Base-by-base conservation (phyloP, 495 filamentous ascomycete genomes). In the Penicillium canescens region DNA sequence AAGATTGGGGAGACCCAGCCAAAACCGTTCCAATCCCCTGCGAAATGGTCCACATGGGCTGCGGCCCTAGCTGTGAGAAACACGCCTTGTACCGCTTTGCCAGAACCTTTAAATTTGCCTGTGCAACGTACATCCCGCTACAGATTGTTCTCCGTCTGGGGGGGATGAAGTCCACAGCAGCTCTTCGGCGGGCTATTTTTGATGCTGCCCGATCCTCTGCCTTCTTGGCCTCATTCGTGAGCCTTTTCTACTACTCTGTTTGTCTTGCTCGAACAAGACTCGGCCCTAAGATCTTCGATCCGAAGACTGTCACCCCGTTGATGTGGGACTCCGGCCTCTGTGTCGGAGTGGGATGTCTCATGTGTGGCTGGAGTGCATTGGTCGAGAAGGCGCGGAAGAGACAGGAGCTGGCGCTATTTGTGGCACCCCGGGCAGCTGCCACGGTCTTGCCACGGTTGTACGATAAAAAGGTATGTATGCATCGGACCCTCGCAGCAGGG, bases 281-380 rank as follows among this genome's bases (percentile, higher is more conserved):
- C 8, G 92, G 92, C 0, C 92, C 92, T 2, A 74, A 72, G 43
- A 31, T 95, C 21, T 73, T 93, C 24, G 74, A 78, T 14, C 71
- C 62, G 2, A 76, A 82, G 37, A 71, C 69, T 0, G 61, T 86
- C 31, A 82, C 77, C 34, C 80, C 82, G 11, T 58, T 74, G 64
- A 81, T 79, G 76, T 84, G 81, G 82, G 83, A 86, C 60, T 76
- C 77, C 36, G 91, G 92, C 4, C 59, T 91, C 10, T 94, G 90
- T 52, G 82, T 97, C 16, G 83, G 81, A 3, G 70, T 80, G 8
- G 91, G 91, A 33, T 93, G 92, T 70, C 62, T 86, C 31, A 68
- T 92, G 40, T 96, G 92, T 61, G 92, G 92, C 3, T 91, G 88
- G 87, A 93, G 90, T 68, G 83, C 93, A 46, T 68, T 96, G 50